Evolutionary conservation across 148 eudicot species (phyloP).

Genomic region (Fagopyrum tataricum): DNA sequence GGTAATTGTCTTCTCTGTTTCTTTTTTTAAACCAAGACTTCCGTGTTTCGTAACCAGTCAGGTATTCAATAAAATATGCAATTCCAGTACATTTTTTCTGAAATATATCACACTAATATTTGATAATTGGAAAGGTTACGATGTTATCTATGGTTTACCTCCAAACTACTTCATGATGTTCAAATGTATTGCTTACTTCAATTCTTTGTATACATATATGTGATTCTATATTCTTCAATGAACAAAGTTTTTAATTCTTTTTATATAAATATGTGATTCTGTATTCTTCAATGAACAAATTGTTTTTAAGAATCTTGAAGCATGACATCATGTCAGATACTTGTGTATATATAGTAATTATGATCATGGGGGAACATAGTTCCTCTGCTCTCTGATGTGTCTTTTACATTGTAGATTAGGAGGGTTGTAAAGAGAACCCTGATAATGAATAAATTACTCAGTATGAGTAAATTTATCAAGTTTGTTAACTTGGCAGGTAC

Average conservation of each 20-base stretch:
- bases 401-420: not conserved
- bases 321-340: not conserved
- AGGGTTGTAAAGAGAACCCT: conserved; percentile 3
- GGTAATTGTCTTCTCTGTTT: conserved; percentile 35
- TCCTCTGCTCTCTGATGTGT: not conserved
- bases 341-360: not conserved
- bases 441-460: not conserved
- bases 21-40: too few relatives aligned
- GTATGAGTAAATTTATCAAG: not conserved
- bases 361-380: not conserved
- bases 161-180: not conserved
- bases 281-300: not conserved
- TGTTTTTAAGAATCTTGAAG: not conserved
- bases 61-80: not conserved
- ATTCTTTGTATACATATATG: not conserved
- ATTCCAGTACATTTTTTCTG: not conserved
- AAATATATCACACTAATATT: not conserved
- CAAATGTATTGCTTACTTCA: not conserved
- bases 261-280: not conserved
- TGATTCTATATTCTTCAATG: not conserved
- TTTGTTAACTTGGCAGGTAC: conserved; percentile 41
- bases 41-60: not conserved
- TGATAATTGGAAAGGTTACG: not conserved
- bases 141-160: not conserved
- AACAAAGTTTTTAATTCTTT: not conserved